Evolutionary conservation across 2,329 filamentous ascomycete genomes (phyloP).

Genomic region (Epichloe sp.): DNA sequence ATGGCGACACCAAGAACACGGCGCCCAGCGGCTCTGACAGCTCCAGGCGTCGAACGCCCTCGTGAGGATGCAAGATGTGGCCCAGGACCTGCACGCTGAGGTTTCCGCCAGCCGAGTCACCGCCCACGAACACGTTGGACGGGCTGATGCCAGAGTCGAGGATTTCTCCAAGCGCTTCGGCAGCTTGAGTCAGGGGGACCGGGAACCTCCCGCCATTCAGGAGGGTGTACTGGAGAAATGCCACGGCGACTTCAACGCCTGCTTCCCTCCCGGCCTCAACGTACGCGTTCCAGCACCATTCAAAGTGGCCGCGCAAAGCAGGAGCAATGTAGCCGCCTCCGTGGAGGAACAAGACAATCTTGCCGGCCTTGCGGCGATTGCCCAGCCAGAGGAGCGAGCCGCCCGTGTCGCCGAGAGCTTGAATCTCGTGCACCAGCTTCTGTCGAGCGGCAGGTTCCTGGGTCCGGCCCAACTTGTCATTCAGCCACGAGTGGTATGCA

Average conservation of each 20-base stretch:
- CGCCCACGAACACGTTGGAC: slow-evolving; percentile 20
- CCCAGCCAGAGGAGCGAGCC: slow-evolving; percentile 17
- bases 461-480: slow-evolving; percentile 7
- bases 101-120: slow-evolving; percentile 25
- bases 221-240: slow-evolving; percentile 23
- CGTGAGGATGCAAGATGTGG: slow-evolving; percentile 20
- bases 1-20: slow-evolving; percentile 21
- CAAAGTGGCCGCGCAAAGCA: slow-evolving; percentile 11
- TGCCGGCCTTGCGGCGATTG: slow-evolving; percentile 13
- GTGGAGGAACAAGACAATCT: slow-evolving; percentile 18
- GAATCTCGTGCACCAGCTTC: slow-evolving; percentile 9
- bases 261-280: slow-evolving; percentile 10
- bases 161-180: slow-evolving; percentile 17
- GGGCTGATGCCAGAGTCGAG: slow-evolving; percentile 17
- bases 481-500: slow-evolving; percentile 13
- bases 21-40: slow-evolving; percentile 16
- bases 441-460: slow-evolving; percentile 6
- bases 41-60: slow-evolving; percentile 9
- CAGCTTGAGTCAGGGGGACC: slow-evolving; percentile 19
- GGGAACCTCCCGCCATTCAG: slow-evolving; percentile 18
- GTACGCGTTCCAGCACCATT: slow-evolving; percentile 16
- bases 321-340: slow-evolving; percentile 16
- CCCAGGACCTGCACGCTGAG: slow-evolving; percentile 19
- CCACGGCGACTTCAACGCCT: slow-evolving; percentile 17
- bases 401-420: slow-evolving; percentile 8